Evolutionary conservation across 2,329 filamentous ascomycete species (phyloP), one percentile per base, ranked within the genome.

Genomic region (Colletotrichum viniferum): DNA sequence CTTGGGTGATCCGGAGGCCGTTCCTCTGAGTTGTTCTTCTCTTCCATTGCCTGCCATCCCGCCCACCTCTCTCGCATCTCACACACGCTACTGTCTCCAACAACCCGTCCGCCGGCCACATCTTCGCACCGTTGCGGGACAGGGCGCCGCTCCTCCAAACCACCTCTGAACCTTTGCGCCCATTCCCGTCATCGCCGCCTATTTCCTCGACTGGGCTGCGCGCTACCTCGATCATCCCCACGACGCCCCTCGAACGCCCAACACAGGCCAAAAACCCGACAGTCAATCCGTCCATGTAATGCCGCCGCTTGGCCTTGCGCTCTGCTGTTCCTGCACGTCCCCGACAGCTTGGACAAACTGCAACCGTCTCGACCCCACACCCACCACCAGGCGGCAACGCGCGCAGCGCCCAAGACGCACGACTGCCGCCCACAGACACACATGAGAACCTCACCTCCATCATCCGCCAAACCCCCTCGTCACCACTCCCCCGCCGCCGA

Each of bases 361-460:
- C 36, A 74, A 76, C 73, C 66, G 60, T 69, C 71, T 74, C 65
- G 55, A 74, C 74, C 71, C 74, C 74, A 73, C 71, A 74, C 21
- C 74, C 71, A 74, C 60, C 61, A 58, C 71, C 71, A 76, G 71
- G 71, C 74, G 74, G 71, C 74, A 74, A 76, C 74, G 74, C 73
- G 73, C 71, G 65, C 74, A 76, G 74, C 74, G 74, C 74, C 74
- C 43, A 73, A 67, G 58, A 73, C 63, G 73, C 74, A 74, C 60
- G 74, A 76, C 74, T 70, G 74, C 74, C 74, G 74, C 74, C 74
- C 71, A 62, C 74, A 30, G 24, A 66, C 65, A 66, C 69, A 73
- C 55, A 77, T 77, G 76, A 77, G 76, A 77, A 75, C 76, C 73
- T 76, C 69, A 77, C 48, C 69, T 61, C 58, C 62, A 52, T 70